A percentile compares a stretch with the other conserved stretches of the same genome.
Conservation (phyloP, 116 monocot species). For the Cymodocea nodosa region DNA sequence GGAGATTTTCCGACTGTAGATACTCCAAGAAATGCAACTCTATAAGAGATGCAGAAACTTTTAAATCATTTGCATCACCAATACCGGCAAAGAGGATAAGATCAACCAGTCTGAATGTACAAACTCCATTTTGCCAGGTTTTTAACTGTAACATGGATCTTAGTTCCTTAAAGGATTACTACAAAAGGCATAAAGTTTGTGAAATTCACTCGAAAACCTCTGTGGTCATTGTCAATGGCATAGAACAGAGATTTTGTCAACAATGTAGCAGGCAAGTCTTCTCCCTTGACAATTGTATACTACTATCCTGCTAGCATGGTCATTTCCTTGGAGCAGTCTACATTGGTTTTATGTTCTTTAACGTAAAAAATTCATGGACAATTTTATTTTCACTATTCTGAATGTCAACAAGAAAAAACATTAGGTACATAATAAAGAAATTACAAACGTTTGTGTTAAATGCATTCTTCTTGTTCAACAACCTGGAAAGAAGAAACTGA, state of each 20-base stretch:
- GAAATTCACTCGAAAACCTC: slow-evolving; percentile 14
- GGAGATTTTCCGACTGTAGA: slow-evolving; percentile 3
- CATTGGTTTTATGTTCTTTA: not conserved
- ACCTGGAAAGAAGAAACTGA: no score
- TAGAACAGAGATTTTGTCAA: slow-evolving; percentile 14
- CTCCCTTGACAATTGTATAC: not conserved
- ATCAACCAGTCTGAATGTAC: slow-evolving; percentile 2
- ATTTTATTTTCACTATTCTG: no score
- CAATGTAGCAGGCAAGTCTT: slow-evolving; percentile 12
- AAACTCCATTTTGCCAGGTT: slow-evolving; percentile 11
- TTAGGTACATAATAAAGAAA: no score
- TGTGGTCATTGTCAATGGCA: slow-evolving; percentile 12
- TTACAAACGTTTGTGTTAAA: no score
- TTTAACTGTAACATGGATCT: slow-evolving; percentile 13
- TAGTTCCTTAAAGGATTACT: slow-evolving; percentile 10
- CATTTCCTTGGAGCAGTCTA: not conserved
- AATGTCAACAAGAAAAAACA: no score
- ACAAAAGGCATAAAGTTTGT: slow-evolving; percentile 16
- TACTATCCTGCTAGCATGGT: no score
- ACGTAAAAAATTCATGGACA: no score
- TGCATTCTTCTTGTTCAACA: no score
- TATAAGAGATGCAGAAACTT: not conserved
- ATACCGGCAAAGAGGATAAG: slow-evolving; percentile 3
- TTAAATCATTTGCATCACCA: not conserved
- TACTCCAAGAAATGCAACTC: not conserved